A percentile compares a stretch with the other conserved stretches of the same genome.
Conservation (phyloP, 768 basidiomycete genomes). For the Xerocomus brunneocitrinus region DNA sequence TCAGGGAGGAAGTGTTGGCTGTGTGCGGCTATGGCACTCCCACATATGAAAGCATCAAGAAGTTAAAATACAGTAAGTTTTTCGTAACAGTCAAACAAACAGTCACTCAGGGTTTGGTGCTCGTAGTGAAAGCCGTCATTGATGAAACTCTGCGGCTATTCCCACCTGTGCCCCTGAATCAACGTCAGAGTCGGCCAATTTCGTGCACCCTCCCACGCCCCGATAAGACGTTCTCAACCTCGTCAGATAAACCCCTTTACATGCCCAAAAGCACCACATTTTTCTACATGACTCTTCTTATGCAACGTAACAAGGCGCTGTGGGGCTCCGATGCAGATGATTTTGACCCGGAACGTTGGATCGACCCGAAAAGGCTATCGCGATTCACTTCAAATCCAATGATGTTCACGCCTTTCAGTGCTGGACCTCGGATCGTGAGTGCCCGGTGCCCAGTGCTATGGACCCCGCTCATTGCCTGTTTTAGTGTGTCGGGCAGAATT, state of each 20-base stretch:
- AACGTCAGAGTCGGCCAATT: constrained; percentile 50
- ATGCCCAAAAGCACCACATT: constrained; percentile 56
- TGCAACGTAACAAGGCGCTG: constrained; percentile 59
- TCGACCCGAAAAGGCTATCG: constrained; percentile 50
- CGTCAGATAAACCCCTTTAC: constrained; percentile 43
- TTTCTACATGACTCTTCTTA: constrained; percentile 56
- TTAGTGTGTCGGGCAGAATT: constrained; percentile 69
- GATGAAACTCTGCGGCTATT: constrained; percentile 77
- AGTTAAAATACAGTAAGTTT: constrained; percentile 60
- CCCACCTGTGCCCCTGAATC: constrained; percentile 74
- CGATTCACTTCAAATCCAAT: constrained; percentile 54
- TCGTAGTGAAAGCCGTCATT: constrained; percentile 65
- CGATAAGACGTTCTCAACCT: constrained; percentile 42
- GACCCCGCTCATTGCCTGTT: constrained; percentile 12
- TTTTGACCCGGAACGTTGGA: constrained; percentile 81
- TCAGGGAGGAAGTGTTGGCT: constrained; percentile 58
- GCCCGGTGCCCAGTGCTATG: constrained; percentile 6
- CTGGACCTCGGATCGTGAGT: constrained; percentile 55
- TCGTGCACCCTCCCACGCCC: constrained; percentile 50
- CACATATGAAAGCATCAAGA: constrained; percentile 52
- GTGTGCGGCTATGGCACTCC: constrained; percentile 50
- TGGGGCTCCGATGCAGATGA: constrained; percentile 76
- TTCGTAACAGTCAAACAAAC: not conserved
- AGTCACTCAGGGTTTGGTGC: constrained; percentile 1
- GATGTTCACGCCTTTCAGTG: constrained; percentile 73